A percentile compares a stretch with the other conserved stretches of the same genome.
Evolutionary conservation across 2,329 filamentous ascomycete genomes (phyloP).

Genomic region (Sordariomycetes sp.): DNA sequence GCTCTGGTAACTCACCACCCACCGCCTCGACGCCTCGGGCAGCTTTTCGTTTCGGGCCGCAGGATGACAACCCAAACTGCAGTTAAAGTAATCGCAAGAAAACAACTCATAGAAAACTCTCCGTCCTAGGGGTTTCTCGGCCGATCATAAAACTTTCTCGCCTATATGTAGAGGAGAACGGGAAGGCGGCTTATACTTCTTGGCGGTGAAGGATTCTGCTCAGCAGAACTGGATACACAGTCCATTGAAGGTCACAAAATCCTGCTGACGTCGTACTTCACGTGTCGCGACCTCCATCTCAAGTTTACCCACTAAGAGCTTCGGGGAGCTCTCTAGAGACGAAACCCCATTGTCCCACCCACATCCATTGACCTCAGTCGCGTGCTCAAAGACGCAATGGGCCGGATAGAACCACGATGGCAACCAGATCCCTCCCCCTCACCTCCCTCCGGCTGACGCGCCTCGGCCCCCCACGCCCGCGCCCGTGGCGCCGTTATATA

Average conservation of each 20-base stretch:
- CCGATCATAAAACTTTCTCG: no score
- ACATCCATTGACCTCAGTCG: not conserved
- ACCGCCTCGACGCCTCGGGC: not conserved
- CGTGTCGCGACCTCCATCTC: not conserved
- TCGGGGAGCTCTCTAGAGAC: not conserved
- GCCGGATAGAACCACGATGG: not conserved
- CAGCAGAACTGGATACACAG: not conserved
- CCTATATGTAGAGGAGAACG: not conserved
- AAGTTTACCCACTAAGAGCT: not conserved
- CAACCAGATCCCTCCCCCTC: not conserved
- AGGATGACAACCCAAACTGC: not conserved
- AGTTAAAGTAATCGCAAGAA: not conserved
- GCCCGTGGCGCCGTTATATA: not conserved
- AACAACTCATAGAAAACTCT: not conserved
- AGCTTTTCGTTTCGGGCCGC: not conserved
- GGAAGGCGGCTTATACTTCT: not conserved
- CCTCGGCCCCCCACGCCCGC: not conserved
- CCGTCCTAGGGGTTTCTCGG: not conserved
- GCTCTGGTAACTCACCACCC: not conserved
- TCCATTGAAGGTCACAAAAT: not conserved
- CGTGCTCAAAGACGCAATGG: not conserved
- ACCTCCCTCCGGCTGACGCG: not conserved
- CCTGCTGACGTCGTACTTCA: not conserved
- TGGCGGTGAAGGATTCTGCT: not conserved
- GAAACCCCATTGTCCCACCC: not conserved